Evolutionary conservation across 768 basidiomycete genomes (phyloP).

Genomic region (Dendrothele bispora): DNA sequence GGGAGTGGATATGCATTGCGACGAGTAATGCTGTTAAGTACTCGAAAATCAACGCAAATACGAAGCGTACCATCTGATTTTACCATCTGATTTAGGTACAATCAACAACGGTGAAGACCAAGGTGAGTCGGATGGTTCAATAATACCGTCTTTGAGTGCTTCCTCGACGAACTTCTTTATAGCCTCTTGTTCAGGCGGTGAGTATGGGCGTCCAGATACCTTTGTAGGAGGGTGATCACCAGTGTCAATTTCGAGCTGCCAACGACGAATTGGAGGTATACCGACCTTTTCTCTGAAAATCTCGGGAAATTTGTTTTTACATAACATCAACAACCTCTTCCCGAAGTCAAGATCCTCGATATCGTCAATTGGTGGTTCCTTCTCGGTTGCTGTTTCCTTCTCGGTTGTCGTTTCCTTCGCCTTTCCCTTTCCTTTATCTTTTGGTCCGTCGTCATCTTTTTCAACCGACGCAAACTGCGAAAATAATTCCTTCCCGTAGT

Average conservation of each 20-base stretch:
- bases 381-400: no score
- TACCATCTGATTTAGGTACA: constrained; percentile 2
- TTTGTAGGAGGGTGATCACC: background rate
- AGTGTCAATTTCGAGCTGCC: constrained; percentile 7
- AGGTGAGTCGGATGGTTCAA: constrained; percentile 5
- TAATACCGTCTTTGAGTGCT: constrained; percentile 9
- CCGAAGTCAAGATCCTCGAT: no score
- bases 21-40: constrained; percentile 20
- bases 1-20: constrained; percentile 26
- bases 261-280: background rate
- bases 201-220: constrained; percentile 1
- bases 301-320: background rate
- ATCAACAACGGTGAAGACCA: constrained; percentile 8
- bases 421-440: no score
- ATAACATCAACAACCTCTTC: no score
- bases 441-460: no score
- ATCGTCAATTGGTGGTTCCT: no score
- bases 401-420: no score
- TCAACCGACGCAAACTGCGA: no score
- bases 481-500: no score
- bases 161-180: constrained; percentile 11
- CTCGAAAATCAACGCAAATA: constrained; percentile 8
- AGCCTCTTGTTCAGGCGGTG: background rate
- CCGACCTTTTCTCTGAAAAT: constrained; percentile 2
- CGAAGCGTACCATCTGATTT: constrained; percentile 6